phyloP scores from a whole-genome alignment of 2,329 filamentous ascomycete genomes.

The Aspergillus aculeatinus region DNA sequence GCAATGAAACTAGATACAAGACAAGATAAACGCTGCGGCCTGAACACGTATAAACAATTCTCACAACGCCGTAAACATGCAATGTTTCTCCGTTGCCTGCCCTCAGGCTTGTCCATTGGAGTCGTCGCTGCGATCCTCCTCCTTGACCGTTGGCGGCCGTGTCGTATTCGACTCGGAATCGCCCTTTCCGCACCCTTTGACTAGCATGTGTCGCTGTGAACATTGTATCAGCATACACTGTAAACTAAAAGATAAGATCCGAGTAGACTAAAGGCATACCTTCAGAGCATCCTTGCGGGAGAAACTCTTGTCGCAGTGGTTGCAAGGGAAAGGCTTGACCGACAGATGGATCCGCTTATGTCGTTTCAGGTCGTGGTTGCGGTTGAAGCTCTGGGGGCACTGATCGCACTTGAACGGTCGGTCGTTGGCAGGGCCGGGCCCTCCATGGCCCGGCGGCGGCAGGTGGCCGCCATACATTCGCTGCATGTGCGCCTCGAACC shows the following conservation, averaged over 20 bases:
- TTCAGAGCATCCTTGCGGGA: constrained; percentile 95
- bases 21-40: not conserved
- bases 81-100: not conserved
- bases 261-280: constrained; percentile 54
- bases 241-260: not conserved
- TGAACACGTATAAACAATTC: not conserved
- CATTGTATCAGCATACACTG: not conserved
- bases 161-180: constrained; percentile 11
- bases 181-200: constrained; percentile 65
- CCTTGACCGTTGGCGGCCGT: constrained; percentile 12
- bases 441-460: constrained; percentile 55
- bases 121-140: constrained; percentile 20
- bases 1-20: not conserved
- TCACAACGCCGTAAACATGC: constrained; percentile 6
- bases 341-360: constrained; percentile 94
- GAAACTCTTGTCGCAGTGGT: constrained; percentile 91
- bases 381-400: constrained; percentile 90
- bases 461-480: constrained; percentile 60
- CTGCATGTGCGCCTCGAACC: constrained; percentile 56
- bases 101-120: not conserved
- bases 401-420: constrained; percentile 92
- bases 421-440: constrained; percentile 62
- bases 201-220: constrained; percentile 62
- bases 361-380: constrained; percentile 93
- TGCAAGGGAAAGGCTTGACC: constrained; percentile 93